Base-by-base conservation (phyloP, 2,329 filamentous ascomycete genomes). In the Aspergillus vadensis region DNA sequence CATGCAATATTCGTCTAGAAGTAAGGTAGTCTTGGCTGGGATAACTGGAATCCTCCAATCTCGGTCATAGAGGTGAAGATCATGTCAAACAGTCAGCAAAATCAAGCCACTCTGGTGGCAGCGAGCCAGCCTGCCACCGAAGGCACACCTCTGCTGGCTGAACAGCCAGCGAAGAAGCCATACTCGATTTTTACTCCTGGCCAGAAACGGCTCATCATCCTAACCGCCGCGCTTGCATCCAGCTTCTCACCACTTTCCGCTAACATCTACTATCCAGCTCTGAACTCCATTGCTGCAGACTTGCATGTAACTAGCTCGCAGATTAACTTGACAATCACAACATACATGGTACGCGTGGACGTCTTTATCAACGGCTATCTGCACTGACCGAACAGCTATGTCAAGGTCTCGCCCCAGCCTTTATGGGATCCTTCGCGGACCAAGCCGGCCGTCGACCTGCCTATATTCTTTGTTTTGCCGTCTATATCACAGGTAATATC, bases 361-460 rank as follows among this genome's bases (percentile, higher is more conserved):
- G n/a, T 15, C 1, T 14, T 6, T 12, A 30, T 19, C 8, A 14
- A 4, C 38, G 14, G 17, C 9, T 61, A 15, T 51, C 49, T 19
- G 25, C 10, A 54, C 55, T 25, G 23, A 57, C 38, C 23, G 30
- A 47, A 65, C 48, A 77, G 77, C 78, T 83, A 58, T 77, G 80
- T 19, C 82, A 85, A 73, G 83, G 80, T 8, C 72, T 85, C 21
- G 79, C 80, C 4, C 81, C 81, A 12, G 77, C 80, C 38, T 70
- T 83, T 4, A 76, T 80, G 59, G 80, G 80, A 2, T 78, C 78
- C 12, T 70, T 83, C 10, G 78, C 80, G 7, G 81, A 83, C 63
- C 77, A 75, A 59, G 74, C 75, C 23, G 81, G 82, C 14, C 74
- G 82, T 30, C 73, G 82, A 48, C 80, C 81, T 8, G 78, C 79